Conservation (phyloP, 78 protist species). For the Tieghemostelium lacteum region DNA sequence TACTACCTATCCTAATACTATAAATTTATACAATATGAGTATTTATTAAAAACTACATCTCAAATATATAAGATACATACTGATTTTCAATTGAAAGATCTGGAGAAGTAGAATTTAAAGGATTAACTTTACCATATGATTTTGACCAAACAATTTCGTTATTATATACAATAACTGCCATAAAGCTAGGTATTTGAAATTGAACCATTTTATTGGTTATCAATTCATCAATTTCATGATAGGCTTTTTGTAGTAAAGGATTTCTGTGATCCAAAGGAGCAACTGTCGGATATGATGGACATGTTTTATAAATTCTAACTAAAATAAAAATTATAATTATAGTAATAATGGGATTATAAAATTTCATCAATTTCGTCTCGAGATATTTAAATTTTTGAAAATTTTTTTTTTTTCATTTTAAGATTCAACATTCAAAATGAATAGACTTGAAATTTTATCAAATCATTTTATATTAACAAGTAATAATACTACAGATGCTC, state of each 20-base stretch:
- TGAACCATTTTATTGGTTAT: neutral
- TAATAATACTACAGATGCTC: constrained; percentile 11
- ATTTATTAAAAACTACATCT: no score
- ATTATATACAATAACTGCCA: constrained; percentile 29
- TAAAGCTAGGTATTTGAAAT: neutral
- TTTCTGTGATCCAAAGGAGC: constrained; percentile 8
- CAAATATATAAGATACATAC: neutral
- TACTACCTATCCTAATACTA: constrained; percentile 64
- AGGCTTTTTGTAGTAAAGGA: constrained; percentile 6
- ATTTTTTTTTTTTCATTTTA: no score
- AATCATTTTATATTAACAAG: neutral
- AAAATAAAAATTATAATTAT: neutral
- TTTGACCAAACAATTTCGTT: constrained; percentile 44
- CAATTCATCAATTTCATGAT: constrained; percentile 12
- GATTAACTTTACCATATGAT: constrained; percentile 25
- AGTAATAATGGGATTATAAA: no score
- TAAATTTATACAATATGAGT: neutral
- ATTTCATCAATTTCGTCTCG: no score
- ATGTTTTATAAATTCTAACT: neutral
- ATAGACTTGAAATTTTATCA: no score
- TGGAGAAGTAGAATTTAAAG: constrained; percentile 8
- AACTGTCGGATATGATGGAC: constrained; percentile 27
- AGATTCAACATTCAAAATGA: no score
- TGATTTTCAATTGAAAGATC: constrained; percentile 19
- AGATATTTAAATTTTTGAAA: no score